A percentile compares a stretch with the other conserved stretches of the same genome.
Evolutionary conservation across 306 rosid genomes (phyloP).

Genomic region (Cucumis melo): DNA sequence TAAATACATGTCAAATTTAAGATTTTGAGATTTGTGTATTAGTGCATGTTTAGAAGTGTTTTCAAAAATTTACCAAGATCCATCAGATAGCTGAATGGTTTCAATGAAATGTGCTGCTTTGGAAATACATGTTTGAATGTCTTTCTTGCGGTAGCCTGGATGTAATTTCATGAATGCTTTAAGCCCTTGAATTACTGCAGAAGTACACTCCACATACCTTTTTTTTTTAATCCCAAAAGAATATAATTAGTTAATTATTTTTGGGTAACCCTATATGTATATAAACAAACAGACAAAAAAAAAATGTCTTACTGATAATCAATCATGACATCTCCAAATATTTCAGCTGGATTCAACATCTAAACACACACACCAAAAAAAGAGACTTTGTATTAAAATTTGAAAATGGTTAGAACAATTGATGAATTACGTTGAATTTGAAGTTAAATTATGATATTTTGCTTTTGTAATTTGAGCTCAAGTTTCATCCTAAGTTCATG

Average conservation of each 20-base stretch:
- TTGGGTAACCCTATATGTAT: too few relatives aligned
- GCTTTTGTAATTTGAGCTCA: too few relatives aligned
- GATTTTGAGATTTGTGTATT: too few relatives aligned
- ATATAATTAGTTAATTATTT: too few relatives aligned
- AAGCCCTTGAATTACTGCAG: conserved; percentile 51
- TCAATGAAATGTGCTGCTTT: conserved; percentile 35
- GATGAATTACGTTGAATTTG: too few relatives aligned
- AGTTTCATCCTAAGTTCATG: too few relatives aligned
- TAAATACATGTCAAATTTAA: too few relatives aligned
- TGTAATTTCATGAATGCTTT: conserved; percentile 19
- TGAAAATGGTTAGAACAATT: too few relatives aligned
- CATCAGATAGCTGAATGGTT: conserved; percentile 40
- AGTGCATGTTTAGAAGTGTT: too few relatives aligned
- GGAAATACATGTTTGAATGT: conserved; percentile 34
- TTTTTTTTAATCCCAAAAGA: neutral
- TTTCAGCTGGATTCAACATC: conserved; percentile 53
- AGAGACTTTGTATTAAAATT: neutral
- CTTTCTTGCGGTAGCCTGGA: conserved; percentile 30
- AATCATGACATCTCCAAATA: conserved; percentile 49
- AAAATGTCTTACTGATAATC: conserved; percentile 52
- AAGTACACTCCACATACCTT: conserved; percentile 57
- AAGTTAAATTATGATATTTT: too few relatives aligned
- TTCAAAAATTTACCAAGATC: conserved; percentile 32
- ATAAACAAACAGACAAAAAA: too few relatives aligned
- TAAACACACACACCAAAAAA: neutral